phyloP scores from a whole-genome alignment of 2,329 filamentous ascomycete genomes.

The Ophiostoma angusticollis region DNA sequence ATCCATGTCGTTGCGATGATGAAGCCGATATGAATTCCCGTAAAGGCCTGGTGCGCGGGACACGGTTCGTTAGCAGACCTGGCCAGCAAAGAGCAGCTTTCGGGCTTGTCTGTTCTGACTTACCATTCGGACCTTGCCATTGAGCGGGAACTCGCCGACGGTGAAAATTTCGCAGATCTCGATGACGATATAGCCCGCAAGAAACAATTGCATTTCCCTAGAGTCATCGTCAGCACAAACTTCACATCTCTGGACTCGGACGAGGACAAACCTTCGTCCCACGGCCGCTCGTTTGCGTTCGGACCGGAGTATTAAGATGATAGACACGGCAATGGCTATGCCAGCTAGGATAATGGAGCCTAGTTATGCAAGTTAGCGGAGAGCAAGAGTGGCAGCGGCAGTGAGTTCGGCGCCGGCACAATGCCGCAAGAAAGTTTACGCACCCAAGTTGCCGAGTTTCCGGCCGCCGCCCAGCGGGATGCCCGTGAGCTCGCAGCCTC shows the following conservation, averaged over 20 bases:
- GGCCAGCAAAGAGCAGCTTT: no score
- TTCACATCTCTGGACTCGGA: no score
- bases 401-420: no score
- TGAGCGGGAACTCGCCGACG: conserved; percentile 74
- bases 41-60: conserved; percentile 78
- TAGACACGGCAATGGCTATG: conserved; percentile 56
- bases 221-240: background rate
- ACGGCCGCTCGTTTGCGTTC: conserved; percentile 89
- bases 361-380: conserved; percentile 23
- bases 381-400: no score
- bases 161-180: conserved; percentile 95
- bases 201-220: conserved; percentile 94
- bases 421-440: conserved; percentile 16
- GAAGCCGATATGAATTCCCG: conserved; percentile 77
- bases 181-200: conserved; percentile 73
- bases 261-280: conserved; percentile 60
- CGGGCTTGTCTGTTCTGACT: no score
- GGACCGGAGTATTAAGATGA: conserved; percentile 63
- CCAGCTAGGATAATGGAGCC: conserved; percentile 79
- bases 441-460: conserved; percentile 72
- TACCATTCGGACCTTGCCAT: conserved; percentile 58
- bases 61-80: no score
- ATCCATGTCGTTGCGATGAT: conserved; percentile 86
- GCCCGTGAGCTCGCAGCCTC: conserved; percentile 62
- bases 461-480: conserved; percentile 55